phyloP scores from a whole-genome alignment of 768 basidiomycete species.

The Botryobasidium botryosum region DNA sequence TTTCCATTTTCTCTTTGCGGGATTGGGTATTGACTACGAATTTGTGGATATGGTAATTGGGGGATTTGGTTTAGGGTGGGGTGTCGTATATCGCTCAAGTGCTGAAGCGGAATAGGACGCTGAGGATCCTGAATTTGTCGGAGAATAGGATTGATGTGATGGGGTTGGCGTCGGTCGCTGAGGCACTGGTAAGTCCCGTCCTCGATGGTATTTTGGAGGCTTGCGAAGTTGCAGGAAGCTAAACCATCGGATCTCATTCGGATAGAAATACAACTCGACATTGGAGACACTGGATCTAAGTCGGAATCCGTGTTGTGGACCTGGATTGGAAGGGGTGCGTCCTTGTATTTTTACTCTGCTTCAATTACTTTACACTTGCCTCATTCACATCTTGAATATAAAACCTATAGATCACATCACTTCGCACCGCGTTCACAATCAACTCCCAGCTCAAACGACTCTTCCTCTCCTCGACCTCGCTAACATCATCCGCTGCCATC shows the following conservation, averaged over 20 bases:
- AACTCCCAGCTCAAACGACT: slow-evolving; percentile 84
- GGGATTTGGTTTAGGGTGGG: slow-evolving; percentile 31
- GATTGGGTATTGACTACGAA: background rate
- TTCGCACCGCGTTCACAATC: slow-evolving; percentile 84
- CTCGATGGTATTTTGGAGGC: background rate
- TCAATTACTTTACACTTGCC: background rate
- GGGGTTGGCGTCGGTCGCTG: slow-evolving; percentile 66
- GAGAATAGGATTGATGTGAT: slow-evolving; percentile 85
- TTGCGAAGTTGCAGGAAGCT: background rate
- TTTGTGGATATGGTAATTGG: background rate
- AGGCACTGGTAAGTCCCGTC: slow-evolving; percentile 53
- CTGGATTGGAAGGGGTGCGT: slow-evolving; percentile 76
- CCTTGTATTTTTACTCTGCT: background rate
- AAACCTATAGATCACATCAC: slow-evolving; percentile 29
- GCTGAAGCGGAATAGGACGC: slow-evolving; percentile 83
- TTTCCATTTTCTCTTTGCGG: background rate
- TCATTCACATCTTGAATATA: slow-evolving; percentile 53
- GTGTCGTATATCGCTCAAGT: slow-evolving; percentile 89
- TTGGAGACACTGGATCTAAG: slow-evolving; percentile 89
- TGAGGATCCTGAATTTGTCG: slow-evolving; percentile 85
- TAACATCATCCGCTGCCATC: slow-evolving; percentile 76
- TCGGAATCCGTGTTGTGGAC: slow-evolving; percentile 86
- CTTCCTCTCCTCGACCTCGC: slow-evolving; percentile 69
- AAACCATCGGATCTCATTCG: background rate
- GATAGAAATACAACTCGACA: slow-evolving; percentile 83